Evolutionary conservation across 208 protist genomes (phyloP).

Genomic region (Crithidia fasciculata): DNA sequence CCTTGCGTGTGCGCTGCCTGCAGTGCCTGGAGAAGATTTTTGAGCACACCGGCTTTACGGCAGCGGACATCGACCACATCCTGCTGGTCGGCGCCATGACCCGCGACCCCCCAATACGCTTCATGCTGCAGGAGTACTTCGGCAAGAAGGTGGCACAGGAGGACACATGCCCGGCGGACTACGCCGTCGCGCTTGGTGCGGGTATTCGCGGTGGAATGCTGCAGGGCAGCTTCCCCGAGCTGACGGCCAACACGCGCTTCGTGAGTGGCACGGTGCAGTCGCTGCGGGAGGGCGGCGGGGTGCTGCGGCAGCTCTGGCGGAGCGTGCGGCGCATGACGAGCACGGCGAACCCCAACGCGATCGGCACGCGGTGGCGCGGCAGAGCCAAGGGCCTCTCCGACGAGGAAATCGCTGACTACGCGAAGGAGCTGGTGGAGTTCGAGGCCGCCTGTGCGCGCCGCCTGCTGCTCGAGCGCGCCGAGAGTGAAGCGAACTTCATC

Average conservation of each 20-base stretch:
- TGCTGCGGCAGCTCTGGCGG: slow-evolving; percentile 45
- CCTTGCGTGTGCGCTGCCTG: slow-evolving; percentile 80
- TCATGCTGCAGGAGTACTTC: slow-evolving; percentile 88
- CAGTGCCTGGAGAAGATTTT: slow-evolving; percentile 83
- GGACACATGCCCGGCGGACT: slow-evolving; percentile 85
- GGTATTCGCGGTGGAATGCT: slow-evolving; percentile 87
- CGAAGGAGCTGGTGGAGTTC: slow-evolving; percentile 91
- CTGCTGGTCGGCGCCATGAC: slow-evolving; percentile 93
- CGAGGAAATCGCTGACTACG: slow-evolving; percentile 88
- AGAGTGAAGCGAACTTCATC: slow-evolving; percentile 86
- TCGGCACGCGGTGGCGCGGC: slow-evolving; percentile 88
- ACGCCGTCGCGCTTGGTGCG: slow-evolving; percentile 88
- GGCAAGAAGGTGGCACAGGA: slow-evolving; percentile 57
- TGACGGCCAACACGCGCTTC: slow-evolving; percentile 80
- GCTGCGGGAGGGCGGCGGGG: slow-evolving; percentile 54
- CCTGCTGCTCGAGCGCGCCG: slow-evolving; percentile 81
- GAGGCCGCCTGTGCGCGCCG: slow-evolving; percentile 83
- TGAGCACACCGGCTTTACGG: slow-evolving; percentile 57
- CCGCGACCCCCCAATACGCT: slow-evolving; percentile 86
- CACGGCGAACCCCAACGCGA: slow-evolving; percentile 82
- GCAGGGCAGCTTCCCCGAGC: slow-evolving; percentile 78
- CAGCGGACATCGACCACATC: slow-evolving; percentile 82
- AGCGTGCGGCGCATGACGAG: slow-evolving; percentile 19
- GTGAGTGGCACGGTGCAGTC: slow-evolving; percentile 82
- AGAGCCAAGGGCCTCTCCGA: slow-evolving; percentile 75